Evolutionary conservation across 768 basidiomycete species (phyloP), one percentile per base, ranked within the genome.

Genomic region (Mycena rebaudengoi): DNA sequence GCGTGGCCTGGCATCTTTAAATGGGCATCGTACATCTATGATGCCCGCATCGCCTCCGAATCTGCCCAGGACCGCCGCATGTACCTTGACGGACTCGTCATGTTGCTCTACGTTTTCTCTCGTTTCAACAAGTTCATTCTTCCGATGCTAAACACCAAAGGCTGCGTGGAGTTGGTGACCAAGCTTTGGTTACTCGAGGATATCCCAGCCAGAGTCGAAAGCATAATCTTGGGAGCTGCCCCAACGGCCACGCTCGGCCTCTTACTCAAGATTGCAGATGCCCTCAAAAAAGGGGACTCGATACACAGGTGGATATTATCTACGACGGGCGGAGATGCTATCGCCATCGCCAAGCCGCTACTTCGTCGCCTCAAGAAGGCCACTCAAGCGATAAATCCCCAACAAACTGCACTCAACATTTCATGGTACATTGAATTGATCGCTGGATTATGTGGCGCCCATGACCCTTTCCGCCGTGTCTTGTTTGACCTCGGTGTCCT

Each of bases 1-100:
- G 73, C 69, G 8, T 81, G 79, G 78, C 75, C 72, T 1, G 76
- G 74, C 3, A 70, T 78, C 14, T 78, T 73, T 70, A 75, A 76
- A 52, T 80, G 80, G 78, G 74, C 75, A 60, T 59, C 66, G 1
- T 80, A 70, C 66, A 70, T 81, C 49, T 75, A 71, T 67, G 67
- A 71, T 4, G 62, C 67, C 6, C 71, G 75, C 40, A 64, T 61
- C 18, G 51, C 33, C 14, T 76, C 37, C 65, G 73, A 32, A 62
- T 58, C 8, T 57, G 66, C 7, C 65, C 37, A 65, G 39, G 53
- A 63, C 6, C 52, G 71, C 11, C 65, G 70, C 20, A 60, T 62
- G 21, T 55, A 71, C 7, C 41, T 78, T 37, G 78, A 78, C 51
- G 44, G 76, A 14, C 65, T 79, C 30, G 64, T 71, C 18, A 71